Conservation (phyloP, 2,329 filamentous ascomycete genomes). For the Fusarium buharicum region DNA sequence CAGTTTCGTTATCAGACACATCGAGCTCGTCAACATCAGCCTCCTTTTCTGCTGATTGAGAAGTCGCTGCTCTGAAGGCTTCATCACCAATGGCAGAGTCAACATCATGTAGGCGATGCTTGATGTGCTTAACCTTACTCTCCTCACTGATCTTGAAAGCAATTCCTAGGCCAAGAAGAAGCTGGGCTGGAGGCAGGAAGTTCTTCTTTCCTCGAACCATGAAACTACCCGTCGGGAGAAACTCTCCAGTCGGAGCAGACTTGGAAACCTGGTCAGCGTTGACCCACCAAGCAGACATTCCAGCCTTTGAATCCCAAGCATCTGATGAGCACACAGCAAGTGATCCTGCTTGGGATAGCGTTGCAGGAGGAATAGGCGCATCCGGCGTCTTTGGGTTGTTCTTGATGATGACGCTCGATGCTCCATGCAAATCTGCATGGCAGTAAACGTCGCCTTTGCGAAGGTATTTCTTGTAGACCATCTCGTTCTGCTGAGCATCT, state of each 20-base stretch:
- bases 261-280: slow-evolving; percentile 91
- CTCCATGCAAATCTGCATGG: slow-evolving; percentile 87
- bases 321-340: slow-evolving; percentile 85
- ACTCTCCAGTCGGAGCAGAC: slow-evolving; percentile 81
- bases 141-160: slow-evolving; percentile 91
- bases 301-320: slow-evolving; percentile 96
- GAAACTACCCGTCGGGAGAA: slow-evolving; percentile 81
- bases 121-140: slow-evolving; percentile 82
- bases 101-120: slow-evolving; percentile 62
- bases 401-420: slow-evolving; percentile 87
- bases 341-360: slow-evolving; percentile 88
- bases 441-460: slow-evolving; percentile 92
- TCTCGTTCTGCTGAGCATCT: slow-evolving; percentile 89
- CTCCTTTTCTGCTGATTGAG: slow-evolving; percentile 43
- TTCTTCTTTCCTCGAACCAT: slow-evolving; percentile 89
- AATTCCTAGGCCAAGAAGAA: slow-evolving; percentile 87
- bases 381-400: slow-evolving; percentile 82
- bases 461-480: slow-evolving; percentile 87
- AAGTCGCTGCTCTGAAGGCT: slow-evolving; percentile 23
- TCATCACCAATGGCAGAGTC: slow-evolving; percentile 32
- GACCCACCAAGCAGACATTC: slow-evolving; percentile 97
- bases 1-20: slow-evolving; percentile 47
- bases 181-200: slow-evolving; percentile 84
- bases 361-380: slow-evolving; percentile 90
- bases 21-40: slow-evolving; percentile 36